Base-by-base conservation (phyloP, 2,329 filamentous ascomycete genomes). In the Penicillium hordei region DNA sequence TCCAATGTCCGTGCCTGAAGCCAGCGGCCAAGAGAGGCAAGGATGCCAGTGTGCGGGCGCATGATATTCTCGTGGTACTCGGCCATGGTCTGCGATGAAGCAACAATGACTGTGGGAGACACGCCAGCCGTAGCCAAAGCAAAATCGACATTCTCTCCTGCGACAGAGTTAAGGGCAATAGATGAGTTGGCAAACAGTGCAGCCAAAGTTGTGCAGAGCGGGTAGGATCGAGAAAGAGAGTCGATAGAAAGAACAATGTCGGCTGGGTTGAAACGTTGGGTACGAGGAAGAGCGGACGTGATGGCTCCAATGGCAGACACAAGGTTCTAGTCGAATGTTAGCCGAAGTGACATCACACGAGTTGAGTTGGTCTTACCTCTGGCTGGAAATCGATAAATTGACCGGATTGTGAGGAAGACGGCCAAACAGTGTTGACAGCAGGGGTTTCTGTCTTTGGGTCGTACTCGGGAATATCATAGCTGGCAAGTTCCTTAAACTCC, bases 231-330 rank as follows among this genome's bases (percentile, higher is more conserved):
- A 8, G 89, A 87, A 45, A 97, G 85, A 6, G 89, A 86, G 66
- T 95, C 91, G 45, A 89, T 91, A 0, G 93, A 88, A 15, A 97
- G 83, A 71, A 99, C 90, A 8, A 96, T 81, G 68, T 99, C 94
- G 2, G 86, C 83, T 1, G 87, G 81, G 21, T 79, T 84, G 60
- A 97, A 79, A 59, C 90, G 88, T 70, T 96, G 89, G 44, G 82
- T 82, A 27, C 86, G 83, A 10, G 93, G 91, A 36, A 97, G 78
- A 6, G 89, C 86, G 43, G 89, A 86, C 40, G 93, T 83, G 71
- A 96, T 86, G 17, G 88, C 89, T 34, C 89, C 89, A 61, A 93
- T 85, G 50, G 86, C 93, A n/a, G 94, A 84, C n/a, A 91, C 86
- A n/a, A 99, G 76, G 71, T 97, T 97, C 79, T 84, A 59, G 5